Conservation (phyloP, 345 rosid genomes). For the Garcia nutans region DNA sequence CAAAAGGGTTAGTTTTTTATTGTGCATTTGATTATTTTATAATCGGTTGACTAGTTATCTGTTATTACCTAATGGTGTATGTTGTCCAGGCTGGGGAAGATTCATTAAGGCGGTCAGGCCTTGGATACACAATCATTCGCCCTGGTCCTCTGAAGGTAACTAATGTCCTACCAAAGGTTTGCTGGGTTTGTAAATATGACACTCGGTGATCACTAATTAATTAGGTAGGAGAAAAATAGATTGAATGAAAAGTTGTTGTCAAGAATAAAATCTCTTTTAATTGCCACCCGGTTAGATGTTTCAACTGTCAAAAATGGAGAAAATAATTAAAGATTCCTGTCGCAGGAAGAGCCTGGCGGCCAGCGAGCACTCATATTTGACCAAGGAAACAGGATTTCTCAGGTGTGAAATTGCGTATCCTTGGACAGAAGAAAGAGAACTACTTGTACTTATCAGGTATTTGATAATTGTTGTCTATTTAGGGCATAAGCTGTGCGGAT, state of each 20-base stretch:
- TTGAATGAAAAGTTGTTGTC: background rate
- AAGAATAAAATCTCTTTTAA: background rate
- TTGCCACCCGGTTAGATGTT: background rate
- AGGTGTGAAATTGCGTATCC: constrained; percentile 42
- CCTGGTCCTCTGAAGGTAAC: constrained; percentile 87
- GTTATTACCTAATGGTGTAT: constrained; percentile 1
- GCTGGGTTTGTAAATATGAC: background rate
- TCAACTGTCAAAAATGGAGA: background rate
- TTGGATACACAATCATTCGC: constrained; percentile 90
- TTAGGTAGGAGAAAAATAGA: background rate
- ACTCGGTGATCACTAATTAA: background rate
- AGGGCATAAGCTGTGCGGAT: constrained; percentile 92
- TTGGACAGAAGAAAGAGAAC: background rate
- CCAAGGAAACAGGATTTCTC: constrained; percentile 90
- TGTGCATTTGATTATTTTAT: constrained; percentile 6
- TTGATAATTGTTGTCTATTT: constrained; percentile 8
- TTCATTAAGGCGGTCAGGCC: constrained; percentile 87
- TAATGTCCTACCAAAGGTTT: constrained; percentile 1
- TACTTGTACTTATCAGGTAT: background rate
- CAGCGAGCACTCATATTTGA: constrained; percentile 95
- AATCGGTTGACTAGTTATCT: background rate
- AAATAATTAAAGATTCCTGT: constrained; percentile 6
- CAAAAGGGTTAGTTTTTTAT: constrained; percentile 61
- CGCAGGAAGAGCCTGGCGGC: constrained; percentile 96
- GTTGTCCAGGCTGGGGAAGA: constrained; percentile 83